Conservation (phyloP, 2,329 filamentous ascomycete genomes). For the Colletotrichum endophyticum region DNA sequence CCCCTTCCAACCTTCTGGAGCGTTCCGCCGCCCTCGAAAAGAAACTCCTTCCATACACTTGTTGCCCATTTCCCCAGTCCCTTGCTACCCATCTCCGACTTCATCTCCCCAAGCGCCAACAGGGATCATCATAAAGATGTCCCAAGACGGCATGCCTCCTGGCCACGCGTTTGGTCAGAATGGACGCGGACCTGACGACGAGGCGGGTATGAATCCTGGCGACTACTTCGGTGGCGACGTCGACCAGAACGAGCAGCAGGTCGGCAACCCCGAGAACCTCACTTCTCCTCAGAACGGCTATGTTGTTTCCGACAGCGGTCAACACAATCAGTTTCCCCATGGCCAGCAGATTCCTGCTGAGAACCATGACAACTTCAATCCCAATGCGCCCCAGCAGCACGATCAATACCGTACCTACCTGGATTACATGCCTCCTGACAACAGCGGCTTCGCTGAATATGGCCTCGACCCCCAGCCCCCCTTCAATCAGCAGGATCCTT, state of each 20-base stretch:
- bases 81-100: neutral
- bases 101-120: neutral
- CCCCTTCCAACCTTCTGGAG: neutral
- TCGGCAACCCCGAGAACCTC: neutral
- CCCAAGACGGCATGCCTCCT: neutral
- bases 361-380: neutral
- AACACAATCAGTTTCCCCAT: neutral
- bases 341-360: neutral
- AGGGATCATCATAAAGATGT: neutral
- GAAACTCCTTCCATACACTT: neutral
- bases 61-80: neutral
- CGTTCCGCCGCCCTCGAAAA: neutral
- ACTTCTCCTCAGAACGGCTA: neutral
- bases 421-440: neutral
- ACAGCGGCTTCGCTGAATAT: neutral
- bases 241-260: neutral
- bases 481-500: neutral
- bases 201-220: neutral
- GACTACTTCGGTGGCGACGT: neutral
- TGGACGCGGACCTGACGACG: neutral
- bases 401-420: neutral
- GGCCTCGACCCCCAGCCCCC: neutral
- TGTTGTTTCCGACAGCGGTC: neutral
- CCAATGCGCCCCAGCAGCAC: neutral
- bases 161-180: neutral